Evolutionary conservation across 192 early-diverging fungal species (phyloP).

Genomic region (Jimgerdemannia flammicorona): DNA sequence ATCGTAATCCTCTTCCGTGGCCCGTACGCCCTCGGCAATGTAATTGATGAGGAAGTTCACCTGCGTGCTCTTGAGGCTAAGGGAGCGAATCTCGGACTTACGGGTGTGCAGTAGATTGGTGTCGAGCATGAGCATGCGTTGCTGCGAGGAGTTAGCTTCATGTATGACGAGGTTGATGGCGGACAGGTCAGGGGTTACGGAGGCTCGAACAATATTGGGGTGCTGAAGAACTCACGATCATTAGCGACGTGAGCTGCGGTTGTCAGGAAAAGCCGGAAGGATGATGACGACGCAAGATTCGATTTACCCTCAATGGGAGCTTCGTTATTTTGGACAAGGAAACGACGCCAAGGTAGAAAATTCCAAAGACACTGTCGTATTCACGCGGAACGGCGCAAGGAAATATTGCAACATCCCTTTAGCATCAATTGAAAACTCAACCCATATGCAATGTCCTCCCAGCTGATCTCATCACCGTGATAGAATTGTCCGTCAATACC

Average conservation of each 20-base stretch:
- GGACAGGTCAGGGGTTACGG: constrained; percentile 18
- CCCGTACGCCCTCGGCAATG: constrained; percentile 7
- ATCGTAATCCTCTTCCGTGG: constrained; percentile 8
- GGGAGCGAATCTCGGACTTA: constrained; percentile 17
- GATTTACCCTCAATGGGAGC: neutral
- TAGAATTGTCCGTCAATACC: neutral
- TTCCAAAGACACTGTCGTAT: constrained; percentile 19
- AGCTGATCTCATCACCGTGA: neutral
- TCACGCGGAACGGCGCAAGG: neutral
- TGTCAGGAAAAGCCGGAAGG: no score
- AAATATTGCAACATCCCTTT: neutral
- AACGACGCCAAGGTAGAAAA: constrained; percentile 17
- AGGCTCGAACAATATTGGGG: constrained; percentile 9
- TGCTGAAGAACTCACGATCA: neutral
- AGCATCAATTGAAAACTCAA: no score
- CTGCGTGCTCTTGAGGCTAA: constrained; percentile 5
- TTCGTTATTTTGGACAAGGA: constrained; percentile 10
- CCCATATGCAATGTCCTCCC: no score
- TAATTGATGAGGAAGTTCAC: constrained; percentile 14
- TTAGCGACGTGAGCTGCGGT: neutral
- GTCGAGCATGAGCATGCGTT: constrained; percentile 3
- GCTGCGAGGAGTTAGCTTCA: neutral
- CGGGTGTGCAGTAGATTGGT: constrained; percentile 16
- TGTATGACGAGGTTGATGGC: constrained; percentile 5
- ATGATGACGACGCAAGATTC: no score